A percentile compares a stretch with the other conserved stretches of the same genome.
Evolutionary conservation across 805 yeast genomes (phyloP).

Genomic region (Starmera dryadoides): DNA sequence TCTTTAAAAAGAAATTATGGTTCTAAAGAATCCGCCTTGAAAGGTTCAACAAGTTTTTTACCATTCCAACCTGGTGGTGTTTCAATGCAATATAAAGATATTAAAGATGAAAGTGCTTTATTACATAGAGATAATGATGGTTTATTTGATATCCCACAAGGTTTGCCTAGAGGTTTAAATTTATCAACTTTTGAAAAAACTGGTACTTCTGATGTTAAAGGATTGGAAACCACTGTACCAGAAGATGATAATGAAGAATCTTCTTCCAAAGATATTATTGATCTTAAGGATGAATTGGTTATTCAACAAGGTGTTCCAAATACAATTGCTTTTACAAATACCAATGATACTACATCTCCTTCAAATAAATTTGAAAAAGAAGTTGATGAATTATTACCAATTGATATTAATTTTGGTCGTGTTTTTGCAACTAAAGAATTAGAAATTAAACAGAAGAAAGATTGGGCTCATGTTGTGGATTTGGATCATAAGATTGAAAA

Average conservation of each 20-base stretch:
- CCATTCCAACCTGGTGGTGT: slow-evolving; percentile 95
- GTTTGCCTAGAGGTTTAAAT: slow-evolving; percentile 64
- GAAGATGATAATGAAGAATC: slow-evolving; percentile 7
- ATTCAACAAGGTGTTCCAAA: slow-evolving; percentile 21
- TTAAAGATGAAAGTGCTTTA: slow-evolving; percentile 28
- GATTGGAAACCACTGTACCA: too few species aligned
- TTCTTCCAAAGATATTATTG: not conserved
- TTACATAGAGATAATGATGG: slow-evolving; percentile 70
- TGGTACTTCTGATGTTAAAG: slow-evolving; percentile 3
- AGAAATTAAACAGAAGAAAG: slow-evolving; percentile 32
- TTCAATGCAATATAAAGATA: slow-evolving; percentile 20
- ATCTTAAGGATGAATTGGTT: slow-evolving; percentile 13
- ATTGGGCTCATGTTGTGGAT: slow-evolving; percentile 96
- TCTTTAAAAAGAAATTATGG: slow-evolving; percentile 65
- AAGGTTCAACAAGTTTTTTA: slow-evolving; percentile 65
- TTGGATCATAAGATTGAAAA: slow-evolving; percentile 76
- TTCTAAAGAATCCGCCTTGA: slow-evolving; percentile 50
- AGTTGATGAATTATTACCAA: slow-evolving; percentile 44
- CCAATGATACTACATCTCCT: not conserved
- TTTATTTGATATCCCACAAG: slow-evolving; percentile 76
- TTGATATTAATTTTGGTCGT: slow-evolving; percentile 41
- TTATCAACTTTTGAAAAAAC: not conserved
- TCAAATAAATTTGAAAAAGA: slow-evolving; percentile 24
- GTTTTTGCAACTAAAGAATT: slow-evolving; percentile 16
- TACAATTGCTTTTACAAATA: not conserved